Conservation (phyloP, 805 yeast species). For the Lachancea kluyveri region DNA sequence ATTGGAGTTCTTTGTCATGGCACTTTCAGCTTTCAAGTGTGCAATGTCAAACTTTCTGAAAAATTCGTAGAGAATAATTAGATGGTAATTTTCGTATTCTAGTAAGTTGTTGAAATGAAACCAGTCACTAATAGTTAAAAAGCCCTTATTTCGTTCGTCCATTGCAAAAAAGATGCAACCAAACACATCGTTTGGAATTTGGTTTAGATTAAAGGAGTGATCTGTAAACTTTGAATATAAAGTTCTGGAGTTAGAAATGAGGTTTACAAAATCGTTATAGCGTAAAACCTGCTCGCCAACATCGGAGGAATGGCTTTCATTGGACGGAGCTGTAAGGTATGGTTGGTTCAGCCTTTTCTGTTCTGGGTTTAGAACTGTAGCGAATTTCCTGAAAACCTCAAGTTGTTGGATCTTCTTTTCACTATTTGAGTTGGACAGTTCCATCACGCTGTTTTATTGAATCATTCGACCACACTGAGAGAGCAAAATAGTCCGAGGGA, state of each 20-base stretch:
- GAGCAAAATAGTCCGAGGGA: too few species aligned
- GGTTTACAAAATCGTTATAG: conserved; percentile 32
- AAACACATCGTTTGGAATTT: conserved; percentile 51
- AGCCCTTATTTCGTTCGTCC: conserved; percentile 67
- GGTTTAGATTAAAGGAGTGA: conserved; percentile 40
- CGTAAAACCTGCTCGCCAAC: conserved; percentile 27
- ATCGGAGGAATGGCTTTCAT: not conserved
- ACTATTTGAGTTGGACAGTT: conserved; percentile 32
- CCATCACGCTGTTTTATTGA: too few species aligned
- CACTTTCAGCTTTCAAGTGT: conserved; percentile 11
- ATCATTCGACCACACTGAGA: too few species aligned
- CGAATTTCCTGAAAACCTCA: conserved; percentile 39
- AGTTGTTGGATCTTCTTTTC: conserved; percentile 35
- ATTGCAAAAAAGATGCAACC: conserved; percentile 76
- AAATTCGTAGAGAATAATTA: conserved; percentile 47
- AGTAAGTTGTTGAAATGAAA: conserved; percentile 54
- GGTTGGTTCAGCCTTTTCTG: conserved; percentile 13
- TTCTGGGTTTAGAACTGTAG: conserved; percentile 31
- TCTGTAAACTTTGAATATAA: conserved; percentile 29
- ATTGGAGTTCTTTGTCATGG: conserved; percentile 2
- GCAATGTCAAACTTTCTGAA: conserved; percentile 41
- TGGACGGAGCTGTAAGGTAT: conserved; percentile 1
- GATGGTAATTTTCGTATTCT: conserved; percentile 42
- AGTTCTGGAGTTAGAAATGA: conserved; percentile 30
- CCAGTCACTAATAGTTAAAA: conserved; percentile 66